Base-by-base conservation (phyloP, 177 flowering plant species). In the Vitis hybrid region DNA sequence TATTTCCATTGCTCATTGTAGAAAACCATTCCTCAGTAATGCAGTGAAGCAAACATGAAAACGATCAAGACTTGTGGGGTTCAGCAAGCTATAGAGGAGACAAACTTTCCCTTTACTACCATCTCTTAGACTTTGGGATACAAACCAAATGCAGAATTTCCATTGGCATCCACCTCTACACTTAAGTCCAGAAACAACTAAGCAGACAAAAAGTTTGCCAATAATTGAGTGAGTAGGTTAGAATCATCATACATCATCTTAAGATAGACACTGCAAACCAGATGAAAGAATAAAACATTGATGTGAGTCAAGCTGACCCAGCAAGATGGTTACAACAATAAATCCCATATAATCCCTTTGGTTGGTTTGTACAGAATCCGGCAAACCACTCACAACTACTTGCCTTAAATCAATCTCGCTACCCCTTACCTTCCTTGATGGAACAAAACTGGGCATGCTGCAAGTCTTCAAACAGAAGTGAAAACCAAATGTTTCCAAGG, bases 391-490 rank as follows among this genome's bases (percentile, higher is more conserved):
- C 64, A 72, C 50, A 72, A 59, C 67, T 58, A 56, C 54, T 62
- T 49, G 48, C 67, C 34, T 63, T 61, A 69, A 21, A 34, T 77
- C 48, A 67, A 56, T 58, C 69, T 70, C 30, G 68, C 59, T 66
- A 23, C 54, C 70, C 80, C 66, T 63, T 34, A 69, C 71, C 67
- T 19, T 57, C 58, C 23, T 9, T 4, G 61, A 64, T 65, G 56
- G 72, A 45, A 66, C 80, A 82, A 82, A 82, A 80, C 67, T 57
- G 81, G 83, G 85, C 66, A 62, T 66, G 69, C 62, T 72, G 74
- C 78, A 68, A 62, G 23, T 23, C 65, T 32, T 75, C 45, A 55
- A 52, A 60, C 26, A 55, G 48, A 49, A n/a, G 54, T 32, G 49
- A 58, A 34, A 68, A 66, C 19, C 23, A 50, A 56, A 68, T 54